A percentile compares a stretch with the other conserved stretches of the same genome.
Conservation (phyloP, 192 early-diverging fungal genomes). For the Geranomyces michiganensis region DNA sequence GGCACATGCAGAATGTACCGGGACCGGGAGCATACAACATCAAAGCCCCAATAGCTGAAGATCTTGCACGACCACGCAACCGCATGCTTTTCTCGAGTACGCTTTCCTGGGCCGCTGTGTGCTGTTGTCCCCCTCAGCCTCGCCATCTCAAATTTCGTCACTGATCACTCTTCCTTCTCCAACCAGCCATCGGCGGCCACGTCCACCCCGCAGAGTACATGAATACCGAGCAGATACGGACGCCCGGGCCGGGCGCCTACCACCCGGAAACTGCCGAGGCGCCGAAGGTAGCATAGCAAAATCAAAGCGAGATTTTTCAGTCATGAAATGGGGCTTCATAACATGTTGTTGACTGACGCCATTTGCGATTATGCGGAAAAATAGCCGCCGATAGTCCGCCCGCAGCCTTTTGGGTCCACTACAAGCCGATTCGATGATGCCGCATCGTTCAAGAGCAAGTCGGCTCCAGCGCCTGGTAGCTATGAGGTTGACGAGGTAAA, state of each 20-base stretch:
- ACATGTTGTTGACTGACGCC: too few relatives aligned
- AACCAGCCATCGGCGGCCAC: slow-evolving; percentile 9
- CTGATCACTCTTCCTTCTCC: neutral
- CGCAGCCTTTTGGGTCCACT: slow-evolving; percentile 55
- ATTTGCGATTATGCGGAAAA: neutral
- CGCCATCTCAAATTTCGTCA: too few relatives aligned
- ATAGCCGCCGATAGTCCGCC: slow-evolving; percentile 38
- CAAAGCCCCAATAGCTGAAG: slow-evolving; percentile 42
- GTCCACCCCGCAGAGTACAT: slow-evolving; percentile 24
- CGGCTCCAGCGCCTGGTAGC: slow-evolving; percentile 45
- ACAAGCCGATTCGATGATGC: slow-evolving; percentile 43
- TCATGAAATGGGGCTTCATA: too few relatives aligned
- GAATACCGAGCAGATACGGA: slow-evolving; percentile 42
- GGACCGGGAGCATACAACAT: slow-evolving; percentile 56
- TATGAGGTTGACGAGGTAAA: slow-evolving; percentile 50
- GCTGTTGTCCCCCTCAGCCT: too few relatives aligned
- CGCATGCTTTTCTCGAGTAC: slow-evolving; percentile 36
- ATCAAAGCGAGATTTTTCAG: neutral
- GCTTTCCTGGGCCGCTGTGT: neutral
- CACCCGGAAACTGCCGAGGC: slow-evolving; percentile 48
- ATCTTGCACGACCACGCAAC: slow-evolving; percentile 23
- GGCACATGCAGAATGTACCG: slow-evolving; percentile 36
- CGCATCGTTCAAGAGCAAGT: slow-evolving; percentile 20
- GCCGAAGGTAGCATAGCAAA: slow-evolving; percentile 26
- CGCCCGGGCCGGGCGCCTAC: slow-evolving; percentile 55